Percentiles rank a stretch among this genome's conserved stretches.
phyloP scores from a whole-genome alignment of 495 filamentous ascomycete species.

The Neurospora cerealis region DNA sequence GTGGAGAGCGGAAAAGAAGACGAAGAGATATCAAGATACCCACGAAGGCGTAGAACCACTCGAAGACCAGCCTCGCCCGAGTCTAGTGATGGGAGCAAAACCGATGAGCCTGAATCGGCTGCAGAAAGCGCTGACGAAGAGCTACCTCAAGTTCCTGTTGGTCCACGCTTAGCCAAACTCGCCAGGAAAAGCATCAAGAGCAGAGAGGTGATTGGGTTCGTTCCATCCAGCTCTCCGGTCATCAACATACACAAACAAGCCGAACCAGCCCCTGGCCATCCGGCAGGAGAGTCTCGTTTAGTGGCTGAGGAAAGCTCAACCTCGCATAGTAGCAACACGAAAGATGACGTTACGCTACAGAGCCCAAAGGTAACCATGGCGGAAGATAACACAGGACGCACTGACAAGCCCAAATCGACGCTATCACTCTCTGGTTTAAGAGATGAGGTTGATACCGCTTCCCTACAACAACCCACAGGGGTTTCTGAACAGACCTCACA shows the following conservation, averaged over 20 bases:
- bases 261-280: background rate
- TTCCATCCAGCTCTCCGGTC: slow-evolving; percentile 17
- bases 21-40: background rate
- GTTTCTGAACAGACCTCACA: background rate
- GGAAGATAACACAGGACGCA: background rate
- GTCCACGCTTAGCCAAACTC: slow-evolving; percentile 24
- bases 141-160: slow-evolving; percentile 9
- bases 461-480: background rate
- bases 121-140: slow-evolving; percentile 8
- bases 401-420: background rate
- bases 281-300: background rate
- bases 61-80: background rate
- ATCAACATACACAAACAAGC: background rate
- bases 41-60: background rate
- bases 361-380: background rate
- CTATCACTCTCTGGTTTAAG: background rate
- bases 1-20: background rate
- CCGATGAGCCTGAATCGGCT: background rate
- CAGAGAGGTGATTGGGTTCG: slow-evolving; percentile 32
- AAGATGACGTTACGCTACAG: background rate
- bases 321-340: background rate
- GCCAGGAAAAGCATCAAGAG: slow-evolving; percentile 33
- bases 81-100: background rate
- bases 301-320: background rate
- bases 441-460: background rate